Percentiles rank a stretch among this genome's conserved stretches.
Evolutionary conservation across 2,329 filamentous ascomycete genomes (phyloP).

Genomic region (Verticillium isaacii): DNA sequence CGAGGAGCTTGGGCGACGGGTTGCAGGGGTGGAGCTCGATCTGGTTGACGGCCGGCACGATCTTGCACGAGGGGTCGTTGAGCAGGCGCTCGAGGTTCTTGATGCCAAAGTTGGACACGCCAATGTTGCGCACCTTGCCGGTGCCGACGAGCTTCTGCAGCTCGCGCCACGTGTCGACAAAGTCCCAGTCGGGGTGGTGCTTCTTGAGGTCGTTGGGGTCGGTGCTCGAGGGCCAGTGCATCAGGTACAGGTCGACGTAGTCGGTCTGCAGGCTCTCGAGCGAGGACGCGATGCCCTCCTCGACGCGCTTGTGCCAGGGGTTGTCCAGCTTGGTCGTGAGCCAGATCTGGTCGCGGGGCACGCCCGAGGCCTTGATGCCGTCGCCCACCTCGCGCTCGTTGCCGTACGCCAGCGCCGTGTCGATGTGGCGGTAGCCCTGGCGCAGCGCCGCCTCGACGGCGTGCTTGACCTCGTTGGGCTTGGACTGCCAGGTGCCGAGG

Average conservation of each 20-base stretch:
- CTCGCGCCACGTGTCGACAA: slow-evolving; percentile 72
- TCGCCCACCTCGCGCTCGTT: slow-evolving; percentile 68
- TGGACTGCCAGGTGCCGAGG: slow-evolving; percentile 75
- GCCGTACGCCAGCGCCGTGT: slow-evolving; percentile 72
- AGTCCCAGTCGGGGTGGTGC: slow-evolving; percentile 74
- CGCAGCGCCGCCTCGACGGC: slow-evolving; percentile 68
- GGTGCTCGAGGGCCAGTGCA: slow-evolving; percentile 67
- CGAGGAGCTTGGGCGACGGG: slow-evolving; percentile 73
- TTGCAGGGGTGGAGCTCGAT: slow-evolving; percentile 78
- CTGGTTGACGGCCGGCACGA: slow-evolving; percentile 70
- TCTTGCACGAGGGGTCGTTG: slow-evolving; percentile 57
- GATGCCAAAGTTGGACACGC: slow-evolving; percentile 83
- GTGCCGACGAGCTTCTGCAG: slow-evolving; percentile 64
- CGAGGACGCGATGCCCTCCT: slow-evolving; percentile 55
- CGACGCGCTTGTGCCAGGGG: slow-evolving; percentile 67
- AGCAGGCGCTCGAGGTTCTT: slow-evolving; percentile 75
- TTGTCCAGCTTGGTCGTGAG: slow-evolving; percentile 81
- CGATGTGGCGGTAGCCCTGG: slow-evolving; percentile 70
- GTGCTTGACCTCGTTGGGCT: slow-evolving; percentile 61
- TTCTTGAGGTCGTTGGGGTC: slow-evolving; percentile 59
- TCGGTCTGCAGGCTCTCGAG: slow-evolving; percentile 57
- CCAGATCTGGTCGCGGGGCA: slow-evolving; percentile 63
- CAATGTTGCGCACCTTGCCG: slow-evolving; percentile 74
- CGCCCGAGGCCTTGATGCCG: slow-evolving; percentile 59
- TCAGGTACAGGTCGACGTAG: slow-evolving; percentile 67